Conservation (phyloP, 495 filamentous ascomycete genomes). For the Penicillium verhagenii region DNA sequence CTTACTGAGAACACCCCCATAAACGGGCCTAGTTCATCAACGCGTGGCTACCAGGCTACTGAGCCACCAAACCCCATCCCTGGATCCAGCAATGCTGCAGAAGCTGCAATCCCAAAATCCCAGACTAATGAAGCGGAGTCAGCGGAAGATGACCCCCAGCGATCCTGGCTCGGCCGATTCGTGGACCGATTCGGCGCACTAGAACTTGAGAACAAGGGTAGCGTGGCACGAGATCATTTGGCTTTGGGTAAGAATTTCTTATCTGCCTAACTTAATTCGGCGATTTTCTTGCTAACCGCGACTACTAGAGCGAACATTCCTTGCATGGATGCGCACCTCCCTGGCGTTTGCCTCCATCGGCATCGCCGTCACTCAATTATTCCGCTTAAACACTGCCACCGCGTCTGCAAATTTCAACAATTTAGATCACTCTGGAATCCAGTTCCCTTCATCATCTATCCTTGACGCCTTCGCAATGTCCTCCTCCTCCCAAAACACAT, state of each 20-base stretch:
- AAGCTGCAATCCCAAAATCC: background rate
- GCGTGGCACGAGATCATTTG: constrained; percentile 90
- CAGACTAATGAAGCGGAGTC: background rate
- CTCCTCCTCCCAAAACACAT: constrained; percentile 7
- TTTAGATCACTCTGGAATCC: constrained; percentile 17
- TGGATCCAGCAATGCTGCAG: background rate
- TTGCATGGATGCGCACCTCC: constrained; percentile 95
- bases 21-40: constrained; percentile 18
- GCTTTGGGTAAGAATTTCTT: constrained; percentile 68
- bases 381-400: constrained; percentile 76
- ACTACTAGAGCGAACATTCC: constrained; percentile 82
- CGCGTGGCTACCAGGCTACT: constrained; percentile 40
- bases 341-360: constrained; percentile 95
- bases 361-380: constrained; percentile 93
- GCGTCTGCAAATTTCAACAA: constrained; percentile 3
- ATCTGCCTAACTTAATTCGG: constrained; percentile 3
- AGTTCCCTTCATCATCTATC: constrained; percentile 19
- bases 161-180: constrained; percentile 49
- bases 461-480: constrained; percentile 10
- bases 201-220: constrained; percentile 95
- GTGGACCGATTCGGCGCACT: constrained; percentile 75
- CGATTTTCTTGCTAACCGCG: constrained; percentile 14
- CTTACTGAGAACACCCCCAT: constrained; percentile 38
- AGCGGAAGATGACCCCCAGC: constrained; percentile 19
- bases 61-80: constrained; percentile 15